These are phyloP conservation scores for Quaeritorhiza haematococci DNA, from an alignment of 371 early-diverging fungal genomes.

Conservation along the genomic window DNA sequence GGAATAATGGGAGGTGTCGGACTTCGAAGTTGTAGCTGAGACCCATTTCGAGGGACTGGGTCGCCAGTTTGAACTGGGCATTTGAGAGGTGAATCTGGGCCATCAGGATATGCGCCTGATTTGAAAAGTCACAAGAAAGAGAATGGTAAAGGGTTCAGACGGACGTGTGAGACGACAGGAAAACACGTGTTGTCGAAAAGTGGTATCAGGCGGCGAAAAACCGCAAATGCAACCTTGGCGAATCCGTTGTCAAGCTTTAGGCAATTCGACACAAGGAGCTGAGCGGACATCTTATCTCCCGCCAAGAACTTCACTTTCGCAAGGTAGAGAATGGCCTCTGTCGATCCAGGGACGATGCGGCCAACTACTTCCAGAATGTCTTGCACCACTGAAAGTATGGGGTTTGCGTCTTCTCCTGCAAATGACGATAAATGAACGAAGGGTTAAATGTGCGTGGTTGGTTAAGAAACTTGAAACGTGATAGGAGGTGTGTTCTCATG, in stretches of 20 bases:
- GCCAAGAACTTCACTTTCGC: slow-evolving; percentile 29
- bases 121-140: too few relatives aligned
- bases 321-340: slow-evolving; percentile 26
- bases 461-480: too few relatives aligned
- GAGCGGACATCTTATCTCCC: slow-evolving; percentile 28
- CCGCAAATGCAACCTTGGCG: slow-evolving; percentile 10
- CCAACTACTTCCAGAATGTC: slow-evolving; percentile 26
- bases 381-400: slow-evolving; percentile 11
- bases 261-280: slow-evolving; percentile 17
- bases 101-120: slow-evolving; percentile 39
- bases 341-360: slow-evolving; percentile 32
- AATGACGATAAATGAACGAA: not conserved
- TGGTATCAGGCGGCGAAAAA: too few relatives aligned
- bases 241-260: slow-evolving; percentile 23
- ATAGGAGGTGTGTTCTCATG: not conserved
- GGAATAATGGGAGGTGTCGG: slow-evolving; percentile 29
- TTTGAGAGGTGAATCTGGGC: slow-evolving; percentile 33
- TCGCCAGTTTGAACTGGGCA: slow-evolving; percentile 20
- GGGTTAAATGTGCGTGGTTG: not conserved
- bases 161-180: too few relatives aligned
- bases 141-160: too few relatives aligned
- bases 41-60: slow-evolving; percentile 35
- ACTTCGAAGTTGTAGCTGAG: slow-evolving; percentile 43
- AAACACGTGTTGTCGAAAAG: too few relatives aligned
- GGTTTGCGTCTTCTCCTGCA: slow-evolving; percentile 20